phyloP scores from a whole-genome alignment of 306 rosid genomes.

The Geum urbanum region DNA sequence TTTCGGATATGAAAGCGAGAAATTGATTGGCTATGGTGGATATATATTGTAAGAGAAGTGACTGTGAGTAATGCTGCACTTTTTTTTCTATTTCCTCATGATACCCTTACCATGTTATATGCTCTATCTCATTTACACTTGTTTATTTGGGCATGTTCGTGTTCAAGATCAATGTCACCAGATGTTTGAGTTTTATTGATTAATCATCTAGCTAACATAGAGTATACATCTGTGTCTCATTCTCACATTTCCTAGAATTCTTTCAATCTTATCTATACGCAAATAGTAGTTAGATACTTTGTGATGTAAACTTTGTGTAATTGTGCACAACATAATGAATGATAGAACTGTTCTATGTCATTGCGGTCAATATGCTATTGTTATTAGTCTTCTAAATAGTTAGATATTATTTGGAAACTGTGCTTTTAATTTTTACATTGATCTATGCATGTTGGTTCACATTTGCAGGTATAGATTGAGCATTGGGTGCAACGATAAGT shows the following conservation, averaged over 20 bases:
- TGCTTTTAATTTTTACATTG: not conserved
- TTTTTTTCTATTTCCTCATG: conserved; percentile 10
- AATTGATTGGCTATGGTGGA: conserved; percentile 92
- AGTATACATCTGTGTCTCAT: conserved; percentile 30
- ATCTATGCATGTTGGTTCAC: conserved; percentile 5
- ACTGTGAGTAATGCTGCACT: conserved; percentile 53
- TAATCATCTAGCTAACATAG: conserved; percentile 55
- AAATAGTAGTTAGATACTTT: not conserved
- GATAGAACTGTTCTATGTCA: not conserved
- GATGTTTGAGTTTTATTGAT: conserved; percentile 48
- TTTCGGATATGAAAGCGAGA: conserved; percentile 62
- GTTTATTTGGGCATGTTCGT: conserved; percentile 41
- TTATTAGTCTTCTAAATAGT: not conserved
- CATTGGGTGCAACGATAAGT: conserved; percentile 74
- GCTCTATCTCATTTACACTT: conserved; percentile 10
- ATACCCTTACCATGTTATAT: not conserved
- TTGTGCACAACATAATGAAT: not conserved
- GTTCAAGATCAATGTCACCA: conserved; percentile 52
- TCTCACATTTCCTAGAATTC: not conserved
- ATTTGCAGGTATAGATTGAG: conserved; percentile 70
- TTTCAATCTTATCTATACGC: not conserved
- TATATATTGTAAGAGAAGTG: conserved; percentile 97
- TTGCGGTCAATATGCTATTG: not conserved
- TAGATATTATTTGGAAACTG: not conserved
- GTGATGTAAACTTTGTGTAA: not conserved